Evolutionary conservation across 2,329 filamentous ascomycete genomes (phyloP).

Genomic region (Verticillium zaregamsianum): DNA sequence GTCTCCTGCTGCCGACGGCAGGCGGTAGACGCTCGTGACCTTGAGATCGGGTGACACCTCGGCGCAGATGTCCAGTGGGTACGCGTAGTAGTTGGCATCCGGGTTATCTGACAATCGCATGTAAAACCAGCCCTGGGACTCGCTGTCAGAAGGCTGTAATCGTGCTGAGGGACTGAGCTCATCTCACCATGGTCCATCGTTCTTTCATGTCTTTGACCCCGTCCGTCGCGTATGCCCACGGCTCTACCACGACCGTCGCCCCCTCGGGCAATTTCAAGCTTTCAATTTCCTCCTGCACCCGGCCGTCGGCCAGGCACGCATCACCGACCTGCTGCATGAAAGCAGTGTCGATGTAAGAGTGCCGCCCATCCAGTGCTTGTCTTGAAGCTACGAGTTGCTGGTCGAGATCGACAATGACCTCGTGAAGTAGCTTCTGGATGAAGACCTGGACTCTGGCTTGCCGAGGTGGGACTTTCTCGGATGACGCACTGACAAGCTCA

Average conservation of each 20-base stretch:
- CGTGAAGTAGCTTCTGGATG: constrained; percentile 13
- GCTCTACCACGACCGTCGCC: constrained; percentile 42
- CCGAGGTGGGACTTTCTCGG: constrained; percentile 16
- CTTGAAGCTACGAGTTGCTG: constrained; percentile 10
- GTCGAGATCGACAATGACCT: constrained; percentile 15
- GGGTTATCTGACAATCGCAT: constrained; percentile 28
- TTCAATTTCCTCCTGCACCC: constrained; percentile 38
- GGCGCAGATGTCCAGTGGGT: constrained; percentile 49
- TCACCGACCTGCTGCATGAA: constrained; percentile 45
- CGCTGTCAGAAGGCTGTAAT: neutral
- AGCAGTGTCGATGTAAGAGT: constrained; percentile 41
- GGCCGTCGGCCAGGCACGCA: constrained; percentile 37
- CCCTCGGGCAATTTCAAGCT: constrained; percentile 38
- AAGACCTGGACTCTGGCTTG: constrained; percentile 30
- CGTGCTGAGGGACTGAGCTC: too few relatives aligned
- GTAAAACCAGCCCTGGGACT: constrained; percentile 9
- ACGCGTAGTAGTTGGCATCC: constrained; percentile 54
- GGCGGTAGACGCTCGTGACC: constrained; percentile 44
- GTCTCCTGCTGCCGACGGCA: constrained; percentile 36
- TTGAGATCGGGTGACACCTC: constrained; percentile 45
- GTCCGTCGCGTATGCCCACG: constrained; percentile 53
- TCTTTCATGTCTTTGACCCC: constrained; percentile 46
- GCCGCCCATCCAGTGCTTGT: constrained; percentile 30
- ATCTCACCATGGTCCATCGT: constrained; percentile 42
- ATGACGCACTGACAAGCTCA: constrained; percentile 22